Base-by-base conservation (phyloP, 208 protist species). In the Borovskyia barvae region DNA sequence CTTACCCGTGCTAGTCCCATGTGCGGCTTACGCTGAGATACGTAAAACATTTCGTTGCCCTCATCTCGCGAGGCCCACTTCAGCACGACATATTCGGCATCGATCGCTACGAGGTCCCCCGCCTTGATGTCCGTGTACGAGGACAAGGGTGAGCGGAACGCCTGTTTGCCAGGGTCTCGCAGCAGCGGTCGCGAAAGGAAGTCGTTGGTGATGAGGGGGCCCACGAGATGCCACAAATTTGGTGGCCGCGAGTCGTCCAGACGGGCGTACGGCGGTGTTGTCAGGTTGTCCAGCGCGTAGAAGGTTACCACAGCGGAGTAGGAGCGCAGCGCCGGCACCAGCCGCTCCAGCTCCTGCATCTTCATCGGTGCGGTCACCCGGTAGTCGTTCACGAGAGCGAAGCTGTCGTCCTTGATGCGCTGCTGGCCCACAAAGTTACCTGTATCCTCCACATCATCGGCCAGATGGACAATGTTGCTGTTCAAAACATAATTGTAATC, bases 371-470 rank as follows among this genome's bases (percentile, higher is more conserved):
- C 59, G 39, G 83, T 91, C 52, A 95, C 86, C 15, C 81, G 82
- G 65, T 95, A 95, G 58, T 95, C 89, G 53, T 95, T 95, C 22
- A 95, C 76, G 30, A 93, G 76, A 11, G 72, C 60, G 59, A 92
- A 95, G 48, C 58, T 78, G 66, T 95, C 84, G 49, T 92, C 85
- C 42, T 75, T 77, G 46, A 90, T 90, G 47, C 82, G 80, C 63
- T 93, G 84, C 69, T 95, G 85, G 32, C 80, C 87, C 29, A 95
- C 85, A 65, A 95, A 95, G 66, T 91, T 87, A 54, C 89, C 89
- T 12, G 77, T 72, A 60, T 95, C 89, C 35, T 93, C 84, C 15
- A 82, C 59, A 60, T 95, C 85, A 68, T 95, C 82, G 32, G 89
- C 87, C 14, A 95, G 76, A 65, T 95, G 89, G 24, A 93, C 82